Percentiles rank a stretch among this genome's conserved stretches.
These are phyloP conservation scores for Hansfordia pulvinata DNA, from an alignment of 2,329 filamentous ascomycete species.

Conservation along the genomic window DNA sequence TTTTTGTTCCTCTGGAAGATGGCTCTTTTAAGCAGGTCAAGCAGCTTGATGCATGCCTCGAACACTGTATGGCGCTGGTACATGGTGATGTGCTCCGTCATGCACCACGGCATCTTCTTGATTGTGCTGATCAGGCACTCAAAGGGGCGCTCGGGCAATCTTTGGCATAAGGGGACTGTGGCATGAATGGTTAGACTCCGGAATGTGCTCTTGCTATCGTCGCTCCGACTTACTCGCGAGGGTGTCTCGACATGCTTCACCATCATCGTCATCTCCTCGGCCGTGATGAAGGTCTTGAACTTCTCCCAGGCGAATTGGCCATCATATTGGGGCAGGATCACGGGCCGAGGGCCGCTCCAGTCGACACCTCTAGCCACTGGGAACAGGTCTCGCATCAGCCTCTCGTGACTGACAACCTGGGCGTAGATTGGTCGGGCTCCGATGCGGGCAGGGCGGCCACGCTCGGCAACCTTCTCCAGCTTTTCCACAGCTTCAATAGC, in stretches of 20 bases:
- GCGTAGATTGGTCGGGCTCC: constrained; percentile 44
- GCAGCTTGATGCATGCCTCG: constrained; percentile 32
- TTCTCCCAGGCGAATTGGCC: constrained; percentile 29
- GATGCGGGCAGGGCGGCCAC: constrained; percentile 29
- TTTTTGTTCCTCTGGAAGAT: constrained; percentile 23
- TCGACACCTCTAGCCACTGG: constrained; percentile 39
- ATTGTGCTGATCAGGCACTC: constrained; percentile 52
- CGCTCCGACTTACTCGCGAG: constrained; percentile 38
- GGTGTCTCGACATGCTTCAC: constrained; percentile 49
- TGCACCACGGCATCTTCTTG: constrained; percentile 50
- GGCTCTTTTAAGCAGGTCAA: constrained; percentile 28
- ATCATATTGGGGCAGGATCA: constrained; percentile 19
- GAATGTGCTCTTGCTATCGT: too few relatives aligned
- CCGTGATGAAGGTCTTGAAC: constrained; percentile 46
- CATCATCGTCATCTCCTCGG: constrained; percentile 51
- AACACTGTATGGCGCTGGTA: constrained; percentile 40
- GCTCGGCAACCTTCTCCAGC: constrained; percentile 17
- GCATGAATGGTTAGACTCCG: too few relatives aligned
- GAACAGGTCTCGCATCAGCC: constrained; percentile 49
- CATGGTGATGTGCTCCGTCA: constrained; percentile 41
- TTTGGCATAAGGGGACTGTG: constrained; percentile 42
- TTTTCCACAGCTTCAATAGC: constrained; percentile 38
- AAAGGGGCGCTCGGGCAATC: constrained; percentile 51
- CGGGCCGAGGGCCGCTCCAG: constrained; percentile 36
- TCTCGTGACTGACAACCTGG: constrained; percentile 38